phyloP scores from a whole-genome alignment of 306 rosid species.

The Hippophae tibetana region DNA sequence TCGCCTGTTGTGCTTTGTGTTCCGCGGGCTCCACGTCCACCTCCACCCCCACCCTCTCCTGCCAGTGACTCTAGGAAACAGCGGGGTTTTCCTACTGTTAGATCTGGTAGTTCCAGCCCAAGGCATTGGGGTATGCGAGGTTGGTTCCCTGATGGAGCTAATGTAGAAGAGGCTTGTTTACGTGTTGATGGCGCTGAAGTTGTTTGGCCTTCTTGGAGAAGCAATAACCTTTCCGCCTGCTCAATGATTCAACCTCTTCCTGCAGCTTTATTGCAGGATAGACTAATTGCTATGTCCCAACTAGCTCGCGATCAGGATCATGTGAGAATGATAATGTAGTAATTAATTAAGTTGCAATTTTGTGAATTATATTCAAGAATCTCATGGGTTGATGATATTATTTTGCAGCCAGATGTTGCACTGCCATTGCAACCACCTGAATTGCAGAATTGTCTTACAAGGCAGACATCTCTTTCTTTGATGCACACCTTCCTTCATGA shows the following conservation, averaged over 20 bases:
- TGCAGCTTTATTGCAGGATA: constrained; percentile 73
- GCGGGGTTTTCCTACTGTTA: constrained; percentile 85
- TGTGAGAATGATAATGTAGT: constrained; percentile 34
- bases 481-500: constrained; percentile 71
- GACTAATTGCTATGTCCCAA: constrained; percentile 81
- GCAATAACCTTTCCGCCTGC: constrained; percentile 52
- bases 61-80: constrained; percentile 76
- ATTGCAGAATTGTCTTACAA: constrained; percentile 48
- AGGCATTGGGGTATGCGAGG: constrained; percentile 97
- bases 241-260: constrained; percentile 85
- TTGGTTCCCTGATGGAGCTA: constrained; percentile 85
- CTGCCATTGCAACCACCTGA: constrained; percentile 70
- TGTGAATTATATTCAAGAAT: background rate
- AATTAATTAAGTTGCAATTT: background rate
- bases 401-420: constrained; percentile 84
- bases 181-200: constrained; percentile 92
- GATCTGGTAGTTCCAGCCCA: constrained; percentile 98
- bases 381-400: constrained; percentile 11
- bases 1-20: constrained; percentile 91
- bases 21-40: constrained; percentile 77
- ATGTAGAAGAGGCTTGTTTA: constrained; percentile 71
- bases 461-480: constrained; percentile 42
- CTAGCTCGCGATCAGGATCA: constrained; percentile 88
- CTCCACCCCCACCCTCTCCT: constrained; percentile 90
- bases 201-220: constrained; percentile 93